Base-by-base conservation (phyloP, 345 rosid species). In the Eucalyptus rudis region DNA sequence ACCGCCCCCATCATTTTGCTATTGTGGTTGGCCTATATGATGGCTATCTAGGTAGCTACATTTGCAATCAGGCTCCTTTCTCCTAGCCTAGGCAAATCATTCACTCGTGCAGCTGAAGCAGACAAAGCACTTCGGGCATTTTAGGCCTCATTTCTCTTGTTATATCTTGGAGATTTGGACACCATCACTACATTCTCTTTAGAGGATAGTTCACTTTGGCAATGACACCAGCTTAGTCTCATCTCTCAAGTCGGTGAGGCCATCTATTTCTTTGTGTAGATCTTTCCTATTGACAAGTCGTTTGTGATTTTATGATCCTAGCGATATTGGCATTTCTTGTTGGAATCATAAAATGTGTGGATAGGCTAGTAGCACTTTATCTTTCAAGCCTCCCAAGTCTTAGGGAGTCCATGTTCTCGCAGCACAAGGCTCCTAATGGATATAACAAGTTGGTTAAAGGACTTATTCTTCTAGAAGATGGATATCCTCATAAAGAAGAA, bases 41-140 rank as follows among this genome's bases (percentile, higher is more conserved):
- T 27, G 68, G 68, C 33, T 62, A 13, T 27, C 2, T 6, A 0
- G 17, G 1, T 27, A 29, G 33, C 68, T 2, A 29, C 68, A 27
- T 62, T 62, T 3, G 33, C 68, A 62, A 62, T 62, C 7, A 0
- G 11, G 1, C 10, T 31, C 1, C 4, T 66, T 36, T 31, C 22
- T 66, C 79, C 40, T 2, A 31, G 40, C 10, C 40, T n/a, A 7
- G 76, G 40, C 10, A 52, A 52, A 3, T 52, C 24, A 19, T 52
- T 52, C 36, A 66, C 79, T 66, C 1, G 1, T 66, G 43, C 43
- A 66, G 6, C 10, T 0, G 1, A 66, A 66, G 22, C 10, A 66
- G 6, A 66, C 2, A 0, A 16, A 66, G 80, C 13, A 66, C 20
- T n/a, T 62, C 0, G 0, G 31, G 16, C 4, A 13, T 62, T 59